Evolutionary conservation across 1,284 basidiomycete species (phyloP), one percentile per base, ranked within the genome.

Genomic region (Tranzscheliella williamsii): DNA sequence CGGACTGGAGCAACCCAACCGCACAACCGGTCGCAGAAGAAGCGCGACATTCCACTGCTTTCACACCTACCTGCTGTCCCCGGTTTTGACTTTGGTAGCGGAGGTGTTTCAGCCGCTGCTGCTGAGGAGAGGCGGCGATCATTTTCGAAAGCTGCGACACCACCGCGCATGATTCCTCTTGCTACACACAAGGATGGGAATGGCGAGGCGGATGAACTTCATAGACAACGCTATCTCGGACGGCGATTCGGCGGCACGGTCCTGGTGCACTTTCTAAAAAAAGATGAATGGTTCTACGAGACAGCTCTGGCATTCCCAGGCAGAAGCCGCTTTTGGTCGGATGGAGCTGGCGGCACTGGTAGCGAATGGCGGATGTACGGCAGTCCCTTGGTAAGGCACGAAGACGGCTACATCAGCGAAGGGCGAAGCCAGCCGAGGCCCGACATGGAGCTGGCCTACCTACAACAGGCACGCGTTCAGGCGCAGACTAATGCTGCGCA

Each of bases 231-330:
- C 24, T 68, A 43, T 75, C 78, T 67, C 16, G 70, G 57, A 31
- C 55, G 38, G 8, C 67, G 68, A 4, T 57, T 79, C 38, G 94
- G 94, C 2, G 94, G 94, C 4, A 98, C 94, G 0, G 84, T 94
- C 33, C 88, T 92, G 20, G 91, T 98, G 34, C 94, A 98, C 80
- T 97, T 90, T 76, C 87, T 97, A 81, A 98, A 97, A 84, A 88
- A 91, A 78, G 86, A 90, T 68, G 87, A 90, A 80, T 98, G 93
- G 94, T 97, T 91, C 79, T 79, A 91, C 63, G 94, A 98, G 81
- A 90, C 94, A 1, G 89, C 90, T 13, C 79, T 92, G 15, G 91
- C 91, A 17, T 80, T 97, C 17, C 81, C 96, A 23, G 90, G 90
- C 30, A 84, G 86, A 6, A 84, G 86, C 12, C 87, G 89, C 48